Base-by-base conservation (phyloP, 2,329 filamentous ascomycete species). In the Plectosphaerella sp. region DNA sequence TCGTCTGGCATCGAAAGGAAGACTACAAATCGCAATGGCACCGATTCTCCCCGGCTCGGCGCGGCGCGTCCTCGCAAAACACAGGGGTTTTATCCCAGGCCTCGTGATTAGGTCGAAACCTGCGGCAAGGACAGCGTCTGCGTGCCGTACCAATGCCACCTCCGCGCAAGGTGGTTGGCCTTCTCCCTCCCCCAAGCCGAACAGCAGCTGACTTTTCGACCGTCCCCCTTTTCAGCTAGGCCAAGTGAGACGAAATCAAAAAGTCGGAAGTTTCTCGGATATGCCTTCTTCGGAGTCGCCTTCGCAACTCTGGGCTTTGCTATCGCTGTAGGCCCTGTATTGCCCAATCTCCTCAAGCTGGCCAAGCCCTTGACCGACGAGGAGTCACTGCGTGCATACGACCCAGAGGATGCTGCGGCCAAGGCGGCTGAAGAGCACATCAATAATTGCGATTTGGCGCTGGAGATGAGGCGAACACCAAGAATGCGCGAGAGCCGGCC, bases 401-500 rank as follows among this genome's bases (percentile, higher is more conserved):
- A 70, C 4, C 82, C 82, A 14, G 66, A 69, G 33, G 81, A 83
- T 64, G 79, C 78, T 11, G 72, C 79, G 51, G 68, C 75, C 25
- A 71, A 63, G 57, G 78, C 81, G 56, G 82, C 95, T 61, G 87
- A 97, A 59, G 76, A 83, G 9, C 80, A 82, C 63, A 90, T 97
- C 67, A 81, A 85, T 63, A 80, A 76, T 45, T 91, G 94, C 72
- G 87, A 90, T 1, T 67, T 96, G n/a, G 79, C 87, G 5, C 67
- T 76, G n/a, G 75, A 80, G 42, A 75, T 97, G 48, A 86, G 92
- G 46, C 69, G 71, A 16, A 78, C 88, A 61, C 75, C 84, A 1
- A 80, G 81, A 24, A 88, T 87, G 68, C 79, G 75, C 35, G 91
- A 96, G 68, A 87, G 87, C 35, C 82, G 94, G 41, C 93, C 93